Evolutionary conservation across 1,284 basidiomycete genomes (phyloP), one percentile per base, ranked within the genome.

Genomic region (Tausonia pullulans): DNA sequence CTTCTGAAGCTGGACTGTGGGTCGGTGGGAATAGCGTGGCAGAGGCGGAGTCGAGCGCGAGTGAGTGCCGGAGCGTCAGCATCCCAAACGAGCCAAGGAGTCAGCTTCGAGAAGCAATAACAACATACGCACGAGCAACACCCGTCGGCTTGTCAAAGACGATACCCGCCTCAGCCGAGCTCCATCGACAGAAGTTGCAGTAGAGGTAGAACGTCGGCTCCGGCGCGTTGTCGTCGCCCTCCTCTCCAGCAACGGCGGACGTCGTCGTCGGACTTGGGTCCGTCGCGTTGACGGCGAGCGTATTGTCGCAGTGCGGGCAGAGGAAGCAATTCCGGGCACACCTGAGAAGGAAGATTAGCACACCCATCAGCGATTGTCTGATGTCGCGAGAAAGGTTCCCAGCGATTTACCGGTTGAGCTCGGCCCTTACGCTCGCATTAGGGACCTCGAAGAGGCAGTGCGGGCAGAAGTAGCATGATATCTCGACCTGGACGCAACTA

Each of bases 371-470:
- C 52, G 41, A 54, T 54, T 40, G 52, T 40, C 52, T 27, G 13
- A 14, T 16, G 44, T 41, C n/a, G 58, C n/a, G 50, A 45, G 60
- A 44, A 50, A 16, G 13, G 51, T 40, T 16, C 40, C n/a, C 5
- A 7, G 44, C 1, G 11, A 68, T 77, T 67, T 44, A 89, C 88
- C 92, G 83, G 72, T 96, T 97, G 81, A 93, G 94, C 77, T 98
- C 94, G 6, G 87, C 90, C 67, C 94, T 83, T 7, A 98, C 93
- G 72, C 90, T 95, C 2, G 96, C 93, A 71, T 87, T 90, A 0
- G 95, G 96, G 4, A 98, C 95, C 72, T 98, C 96, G 75, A 98
- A 98, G n/a, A 98, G 81, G 74, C 96, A 99, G 75, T 95, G 94
- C 39, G 96, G 96, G 73, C 96, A 99, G 74, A 90, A 98, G 77